Conservation (phyloP, 176 grass and related monocot genomes). For the Bromus sterilis region DNA sequence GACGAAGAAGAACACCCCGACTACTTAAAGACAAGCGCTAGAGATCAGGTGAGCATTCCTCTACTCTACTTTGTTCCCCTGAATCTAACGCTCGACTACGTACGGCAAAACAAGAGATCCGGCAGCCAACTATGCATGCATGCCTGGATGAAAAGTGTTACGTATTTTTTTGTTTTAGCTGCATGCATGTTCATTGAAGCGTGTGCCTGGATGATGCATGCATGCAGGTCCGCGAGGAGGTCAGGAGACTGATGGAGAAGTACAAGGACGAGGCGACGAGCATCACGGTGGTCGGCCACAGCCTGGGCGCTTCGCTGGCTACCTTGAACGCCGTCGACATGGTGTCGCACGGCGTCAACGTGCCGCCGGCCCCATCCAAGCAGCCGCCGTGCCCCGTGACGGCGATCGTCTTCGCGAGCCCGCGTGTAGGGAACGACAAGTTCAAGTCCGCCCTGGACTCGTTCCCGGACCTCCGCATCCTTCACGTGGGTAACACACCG, state of each 20-base stretch:
- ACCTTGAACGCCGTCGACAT: constrained; percentile 75
- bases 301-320: constrained; percentile 58
- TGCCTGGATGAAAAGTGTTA: not conserved
- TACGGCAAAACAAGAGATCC: no score
- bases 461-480: constrained; percentile 13
- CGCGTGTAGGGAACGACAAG: constrained; percentile 42
- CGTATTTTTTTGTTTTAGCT: no score
- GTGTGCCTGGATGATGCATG: no score
- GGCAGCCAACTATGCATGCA: no score
- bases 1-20: constrained; percentile 22
- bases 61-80: no score
- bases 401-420: constrained; percentile 58
- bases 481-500: constrained; percentile 38
- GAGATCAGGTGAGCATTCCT: constrained; percentile 54
- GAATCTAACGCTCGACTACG: no score
- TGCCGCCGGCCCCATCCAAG: not conserved
- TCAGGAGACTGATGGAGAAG: constrained; percentile 31
- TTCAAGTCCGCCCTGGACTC: constrained; percentile 30
- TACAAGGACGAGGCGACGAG: constrained; percentile 73
- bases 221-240: constrained; percentile 52
- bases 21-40: constrained; percentile 49
- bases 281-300: constrained; percentile 74
- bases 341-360: constrained; percentile 40
- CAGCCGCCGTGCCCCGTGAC: constrained; percentile 45
- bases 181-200: no score